Evolutionary conservation across 1,284 basidiomycete species (phyloP), one percentile per base, ranked within the genome.

Genomic region (Erythrobasidium hasegawianum): DNA sequence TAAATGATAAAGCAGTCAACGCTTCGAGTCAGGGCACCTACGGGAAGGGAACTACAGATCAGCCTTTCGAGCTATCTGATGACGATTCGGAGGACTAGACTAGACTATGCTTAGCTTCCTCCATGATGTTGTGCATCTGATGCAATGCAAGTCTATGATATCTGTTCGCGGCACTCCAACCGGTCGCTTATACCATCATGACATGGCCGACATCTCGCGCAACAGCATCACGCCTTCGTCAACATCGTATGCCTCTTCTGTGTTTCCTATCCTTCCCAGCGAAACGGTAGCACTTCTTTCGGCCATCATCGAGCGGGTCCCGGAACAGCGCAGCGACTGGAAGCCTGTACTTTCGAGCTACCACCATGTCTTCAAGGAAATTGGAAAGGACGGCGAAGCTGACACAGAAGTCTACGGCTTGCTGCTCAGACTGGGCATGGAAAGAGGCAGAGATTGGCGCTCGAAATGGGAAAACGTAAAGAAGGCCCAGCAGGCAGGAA

Each of bases 391-490:
- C 33, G 53, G 54, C 41, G 40, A 66, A 57, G 40, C 41, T n/a
- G 64, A 66, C 24, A 59, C 57, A 18, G 64, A 56, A 26, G 47
- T 59, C 10, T 69, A 69, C 45, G 68, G 53, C 52, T 18, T 57
- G 38, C 39, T 69, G 38, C 57, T 69, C 5, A 52, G 57, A 24
- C 52, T 69, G 26, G 64, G 47, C n/a, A 57, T 69, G 56, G 39
- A 65, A 49, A 40, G 55, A 27, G 68, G 68, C 26, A 57, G 39
- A 41, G 62, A 67, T 43, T 69, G 68, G 68, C 53, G 52, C 13
- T 50, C 56, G 38, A 69, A 69, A 52, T 69, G 68, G 68, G 53
- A 50, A 43, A 56, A 56, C 41, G 68, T 62, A 18, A 58, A 65
- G 61, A 26, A 43, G 20, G 56, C 62, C 29, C 64, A 66, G 50